Base-by-base conservation (phyloP, 192 early-diverging fungal genomes). In the Dissophora ornata region DNA sequence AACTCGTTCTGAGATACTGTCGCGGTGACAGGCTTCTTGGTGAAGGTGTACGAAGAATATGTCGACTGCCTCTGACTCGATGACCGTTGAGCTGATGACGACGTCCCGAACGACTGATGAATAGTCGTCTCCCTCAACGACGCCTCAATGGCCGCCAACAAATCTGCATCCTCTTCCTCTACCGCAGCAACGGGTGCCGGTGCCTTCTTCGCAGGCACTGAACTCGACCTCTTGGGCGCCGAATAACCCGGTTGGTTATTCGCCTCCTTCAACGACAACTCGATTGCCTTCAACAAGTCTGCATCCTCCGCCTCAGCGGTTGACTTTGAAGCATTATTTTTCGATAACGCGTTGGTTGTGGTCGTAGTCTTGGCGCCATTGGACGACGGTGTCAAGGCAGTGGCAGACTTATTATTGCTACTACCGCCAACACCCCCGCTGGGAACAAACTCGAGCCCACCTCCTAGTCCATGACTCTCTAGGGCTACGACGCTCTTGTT, bases 221-320 rank as follows among this genome's bases (percentile, higher is more conserved):
- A 36, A 10, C 45, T 32, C 58, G 77, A 22, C 55, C 41, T 33
- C 64, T 69, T 70, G 12, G 59, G 68, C 22, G 68, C 68, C 2
- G 68, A 70, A 55, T 85, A 85, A 22, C 84, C 83, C 54, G 82
- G 88, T 38, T 69, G 87, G 52, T 29, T 85, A 62, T 88, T 86
- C 36, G 86, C 68, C 53, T 95, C 94, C 66, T 94, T 90, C 38
- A 99, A 69, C 0, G 96, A 97, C 32, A 94, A 84, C 58, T 93
- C 95, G 69, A 99, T 99, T 0, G 97, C 97, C 28, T 88, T 90
- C 77, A 92, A 91, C 34, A 99, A 67, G 67, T 99, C 97, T 33
- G 88, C 95, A 69, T 99, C 96, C 16, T 95, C 91, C 4, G 88
- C 62, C 48, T 61, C 40, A n/a, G 68, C 51, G 48, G 54, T 28